These are phyloP conservation scores for Kluyveromyces lactis DNA, from an alignment of 805 yeast genomes.

Conservation along the genomic window DNA sequence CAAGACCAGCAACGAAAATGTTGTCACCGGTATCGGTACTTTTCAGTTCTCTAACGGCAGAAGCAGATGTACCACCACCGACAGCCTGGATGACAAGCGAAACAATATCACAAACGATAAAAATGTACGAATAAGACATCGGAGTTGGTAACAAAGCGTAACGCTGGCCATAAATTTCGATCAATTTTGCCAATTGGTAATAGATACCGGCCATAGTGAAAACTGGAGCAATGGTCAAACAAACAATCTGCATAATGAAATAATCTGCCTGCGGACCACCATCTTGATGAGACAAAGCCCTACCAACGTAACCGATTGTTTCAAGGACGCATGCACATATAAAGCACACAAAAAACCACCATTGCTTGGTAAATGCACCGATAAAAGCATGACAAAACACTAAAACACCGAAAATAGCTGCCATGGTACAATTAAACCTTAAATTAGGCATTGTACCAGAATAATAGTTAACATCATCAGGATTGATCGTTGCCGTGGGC, in stretches of 20 bases:
- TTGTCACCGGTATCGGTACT: constrained; percentile 18
- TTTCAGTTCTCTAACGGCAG: constrained; percentile 28
- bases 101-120: constrained; percentile 56
- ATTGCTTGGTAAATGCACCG: constrained; percentile 42
- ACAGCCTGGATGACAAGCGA: constrained; percentile 60
- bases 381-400: constrained; percentile 32
- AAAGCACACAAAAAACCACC: constrained; percentile 60
- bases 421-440: constrained; percentile 51
- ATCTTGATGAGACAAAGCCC: constrained; percentile 40
- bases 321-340: constrained; percentile 51
- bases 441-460: constrained; percentile 41
- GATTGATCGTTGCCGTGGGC: constrained; percentile 1
- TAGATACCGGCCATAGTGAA: constrained; percentile 81
- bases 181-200: constrained; percentile 56
- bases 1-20: constrained; percentile 70
- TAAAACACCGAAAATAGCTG: constrained; percentile 44
- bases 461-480: constrained; percentile 18
- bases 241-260: constrained; percentile 56
- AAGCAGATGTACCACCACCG: constrained; percentile 70
- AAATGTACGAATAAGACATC: constrained; percentile 41
- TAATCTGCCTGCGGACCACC: constrained; percentile 27
- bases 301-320: constrained; percentile 57
- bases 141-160: constrained; percentile 37
- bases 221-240: constrained; percentile 73
- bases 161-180: constrained; percentile 50